Evolutionary conservation across 192 early-diverging fungal genomes (phyloP).

Genomic region (Rhizoclosmatium globosum): DNA sequence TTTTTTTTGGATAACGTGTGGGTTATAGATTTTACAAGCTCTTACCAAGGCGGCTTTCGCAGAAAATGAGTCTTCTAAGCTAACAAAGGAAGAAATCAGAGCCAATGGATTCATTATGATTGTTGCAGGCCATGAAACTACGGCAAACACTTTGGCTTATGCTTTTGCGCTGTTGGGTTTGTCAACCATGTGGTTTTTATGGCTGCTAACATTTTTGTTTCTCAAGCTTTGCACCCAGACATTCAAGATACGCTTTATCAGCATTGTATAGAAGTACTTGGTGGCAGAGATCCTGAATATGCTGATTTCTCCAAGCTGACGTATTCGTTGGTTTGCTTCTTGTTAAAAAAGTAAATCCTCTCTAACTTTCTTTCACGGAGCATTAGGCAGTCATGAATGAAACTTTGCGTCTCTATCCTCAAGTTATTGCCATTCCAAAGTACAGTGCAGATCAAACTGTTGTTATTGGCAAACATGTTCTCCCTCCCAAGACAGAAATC

Average conservation of each 20-base stretch:
- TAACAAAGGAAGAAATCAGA: conserved; percentile 42
- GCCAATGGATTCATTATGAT: conserved; percentile 59
- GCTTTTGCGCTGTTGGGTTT: no score
- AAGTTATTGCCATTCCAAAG: conserved; percentile 45
- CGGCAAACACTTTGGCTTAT: background rate
- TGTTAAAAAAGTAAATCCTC: no score
- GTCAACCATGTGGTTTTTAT: background rate
- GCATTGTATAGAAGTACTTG: conserved; percentile 39
- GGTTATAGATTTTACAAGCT: conserved; percentile 32
- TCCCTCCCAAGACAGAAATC: conserved; percentile 19
- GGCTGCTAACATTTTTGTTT: conserved; percentile 52
- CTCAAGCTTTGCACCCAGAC: conserved; percentile 51
- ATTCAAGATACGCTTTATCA: conserved; percentile 51
- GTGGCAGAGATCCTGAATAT: conserved; percentile 19
- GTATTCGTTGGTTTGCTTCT: conserved; percentile 17
- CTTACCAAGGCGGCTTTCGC: conserved; percentile 33
- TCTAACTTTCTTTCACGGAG: no score
- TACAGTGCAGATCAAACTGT: conserved; percentile 15
- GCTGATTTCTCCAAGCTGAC: conserved; percentile 30
- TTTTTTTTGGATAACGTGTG: no score
- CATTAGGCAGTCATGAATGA: conserved; percentile 50
- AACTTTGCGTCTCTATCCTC: conserved; percentile 44
- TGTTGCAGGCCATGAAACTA: conserved; percentile 55
- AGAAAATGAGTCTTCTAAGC: conserved; percentile 10
- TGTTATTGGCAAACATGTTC: conserved; percentile 18